These are phyloP conservation scores for Chalciporus sphaerocephalus DNA, from an alignment of 768 basidiomycete genomes.

Conservation along the genomic window DNA sequence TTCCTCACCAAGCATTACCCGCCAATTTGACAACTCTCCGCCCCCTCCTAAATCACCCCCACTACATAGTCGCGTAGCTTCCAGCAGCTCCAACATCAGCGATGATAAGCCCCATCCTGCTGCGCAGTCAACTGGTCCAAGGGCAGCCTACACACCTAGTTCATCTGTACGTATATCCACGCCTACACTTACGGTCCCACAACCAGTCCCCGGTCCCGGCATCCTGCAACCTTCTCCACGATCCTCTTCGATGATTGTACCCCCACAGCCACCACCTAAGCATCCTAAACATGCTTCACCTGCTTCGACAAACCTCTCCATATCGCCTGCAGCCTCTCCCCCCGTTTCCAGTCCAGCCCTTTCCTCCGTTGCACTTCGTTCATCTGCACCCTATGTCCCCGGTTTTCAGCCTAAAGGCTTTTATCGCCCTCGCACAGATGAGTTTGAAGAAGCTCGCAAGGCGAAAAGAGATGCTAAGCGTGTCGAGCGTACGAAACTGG, in stretches of 20 bases:
- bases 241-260: constrained; percentile 1
- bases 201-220: background rate
- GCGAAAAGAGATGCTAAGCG: constrained; percentile 43
- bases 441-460: constrained; percentile 52
- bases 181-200: background rate
- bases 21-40: constrained; percentile 23
- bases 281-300: constrained; percentile 8
- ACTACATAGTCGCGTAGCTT: constrained; percentile 29
- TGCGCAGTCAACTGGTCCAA: background rate
- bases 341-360: constrained; percentile 20
- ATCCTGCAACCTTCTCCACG: constrained; percentile 10
- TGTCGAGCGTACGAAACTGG: constrained; percentile 79
- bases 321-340: constrained; percentile 25
- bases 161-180: background rate
- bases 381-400: constrained; percentile 69
- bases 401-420: constrained; percentile 94
- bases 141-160: constrained; percentile 13
- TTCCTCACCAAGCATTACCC: constrained; percentile 15
- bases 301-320: constrained; percentile 10
- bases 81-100: constrained; percentile 23
- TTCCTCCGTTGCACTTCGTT: constrained; percentile 17
- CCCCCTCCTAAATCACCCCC: constrained; percentile 26
- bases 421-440: constrained; percentile 74
- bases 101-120: constrained; percentile 9
- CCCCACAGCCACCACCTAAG: constrained; percentile 13